Percentiles rank a stretch among this genome's conserved stretches.
Evolutionary conservation across 2,329 filamentous ascomycete species (phyloP).

Genomic region (Penicillium brasilianum): DNA sequence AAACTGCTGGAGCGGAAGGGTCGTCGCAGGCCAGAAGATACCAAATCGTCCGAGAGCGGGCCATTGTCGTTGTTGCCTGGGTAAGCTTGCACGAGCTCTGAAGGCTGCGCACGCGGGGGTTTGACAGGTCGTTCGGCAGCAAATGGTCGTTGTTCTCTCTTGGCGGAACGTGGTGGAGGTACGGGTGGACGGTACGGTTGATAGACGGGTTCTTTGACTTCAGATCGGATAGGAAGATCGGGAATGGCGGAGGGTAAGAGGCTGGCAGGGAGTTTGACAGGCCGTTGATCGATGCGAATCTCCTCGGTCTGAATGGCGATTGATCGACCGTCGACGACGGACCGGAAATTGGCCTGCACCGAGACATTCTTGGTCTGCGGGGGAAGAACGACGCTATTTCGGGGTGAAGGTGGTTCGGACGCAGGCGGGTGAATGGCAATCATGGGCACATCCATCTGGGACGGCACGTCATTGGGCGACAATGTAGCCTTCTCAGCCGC

Average conservation of each 20-base stretch:
- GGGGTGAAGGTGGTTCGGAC: constrained; percentile 80
- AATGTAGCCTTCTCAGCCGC: constrained; percentile 23
- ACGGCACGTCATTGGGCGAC: constrained; percentile 21
- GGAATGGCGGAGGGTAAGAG: constrained; percentile 77
- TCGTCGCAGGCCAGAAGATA: constrained; percentile 63
- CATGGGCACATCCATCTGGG: constrained; percentile 68
- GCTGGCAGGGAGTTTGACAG: constrained; percentile 75
- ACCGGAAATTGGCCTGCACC: constrained; percentile 72
- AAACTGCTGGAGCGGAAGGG: constrained; percentile 80
- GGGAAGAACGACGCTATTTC: constrained; percentile 75
- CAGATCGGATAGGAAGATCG: constrained; percentile 51
- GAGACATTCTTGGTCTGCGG: constrained; percentile 79
- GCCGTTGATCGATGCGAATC: constrained; percentile 79
- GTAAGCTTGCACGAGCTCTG: constrained; percentile 67
- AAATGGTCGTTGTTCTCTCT: constrained; percentile 33
- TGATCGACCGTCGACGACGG: constrained; percentile 55
- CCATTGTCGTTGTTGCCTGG: constrained; percentile 82
- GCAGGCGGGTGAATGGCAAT: constrained; percentile 91
- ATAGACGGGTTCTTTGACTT: constrained; percentile 34
- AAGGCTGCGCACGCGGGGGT: constrained; percentile 26
- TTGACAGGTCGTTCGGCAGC: constrained; percentile 44
- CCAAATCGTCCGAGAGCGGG: constrained; percentile 65
- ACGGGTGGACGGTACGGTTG: constrained; percentile 42
- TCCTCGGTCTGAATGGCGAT: constrained; percentile 83
- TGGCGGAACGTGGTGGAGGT: constrained; percentile 41